phyloP scores from a whole-genome alignment of 768 basidiomycete species.

The Floccularia luteovirens region DNA sequence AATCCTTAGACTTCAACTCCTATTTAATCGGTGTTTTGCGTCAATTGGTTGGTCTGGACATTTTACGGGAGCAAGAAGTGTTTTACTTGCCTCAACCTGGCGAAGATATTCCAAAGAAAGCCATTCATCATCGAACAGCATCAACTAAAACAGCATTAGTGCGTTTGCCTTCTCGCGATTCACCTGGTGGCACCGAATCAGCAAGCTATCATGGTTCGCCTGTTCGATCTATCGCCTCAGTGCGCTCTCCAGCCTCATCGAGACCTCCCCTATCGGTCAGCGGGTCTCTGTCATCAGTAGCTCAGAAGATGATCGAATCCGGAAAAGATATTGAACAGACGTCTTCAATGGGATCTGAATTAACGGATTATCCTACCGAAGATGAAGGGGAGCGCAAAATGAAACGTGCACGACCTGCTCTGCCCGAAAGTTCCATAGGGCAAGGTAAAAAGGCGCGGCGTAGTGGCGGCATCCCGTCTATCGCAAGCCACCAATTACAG shows the following conservation, averaged over 20 bases:
- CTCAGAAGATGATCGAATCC: not conserved
- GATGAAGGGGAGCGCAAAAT: slow-evolving; percentile 14
- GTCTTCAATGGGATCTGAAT: slow-evolving; percentile 15
- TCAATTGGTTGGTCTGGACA: slow-evolving; percentile 56
- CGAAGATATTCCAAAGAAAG: slow-evolving; percentile 27
- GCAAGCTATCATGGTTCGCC: slow-evolving; percentile 18
- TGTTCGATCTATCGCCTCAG: slow-evolving; percentile 13
- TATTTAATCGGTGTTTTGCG: slow-evolving; percentile 51
- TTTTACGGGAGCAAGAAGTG: slow-evolving; percentile 57
- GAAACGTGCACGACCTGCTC: slow-evolving; percentile 18
- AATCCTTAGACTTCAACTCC: slow-evolving; percentile 39
- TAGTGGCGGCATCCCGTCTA: slow-evolving; percentile 9
- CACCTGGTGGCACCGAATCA: slow-evolving; percentile 10
- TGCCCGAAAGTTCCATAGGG: slow-evolving; percentile 12
- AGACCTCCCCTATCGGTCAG: slow-evolving; percentile 17
- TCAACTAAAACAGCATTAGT: slow-evolving; percentile 9
- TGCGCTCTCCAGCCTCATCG: slow-evolving; percentile 15
- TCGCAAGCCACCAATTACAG: slow-evolving; percentile 7
- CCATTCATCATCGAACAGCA: slow-evolving; percentile 10
- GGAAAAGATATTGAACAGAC: slow-evolving; percentile 11
- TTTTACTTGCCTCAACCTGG: slow-evolving; percentile 51
- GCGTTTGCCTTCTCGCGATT: slow-evolving; percentile 7
- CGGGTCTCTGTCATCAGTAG: slow-evolving; percentile 10
- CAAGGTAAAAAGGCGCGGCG: not conserved
- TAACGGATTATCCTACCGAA: slow-evolving; percentile 16